Conservation (phyloP, 2,329 filamentous ascomycete species). For the Claviceps sp. region DNA sequence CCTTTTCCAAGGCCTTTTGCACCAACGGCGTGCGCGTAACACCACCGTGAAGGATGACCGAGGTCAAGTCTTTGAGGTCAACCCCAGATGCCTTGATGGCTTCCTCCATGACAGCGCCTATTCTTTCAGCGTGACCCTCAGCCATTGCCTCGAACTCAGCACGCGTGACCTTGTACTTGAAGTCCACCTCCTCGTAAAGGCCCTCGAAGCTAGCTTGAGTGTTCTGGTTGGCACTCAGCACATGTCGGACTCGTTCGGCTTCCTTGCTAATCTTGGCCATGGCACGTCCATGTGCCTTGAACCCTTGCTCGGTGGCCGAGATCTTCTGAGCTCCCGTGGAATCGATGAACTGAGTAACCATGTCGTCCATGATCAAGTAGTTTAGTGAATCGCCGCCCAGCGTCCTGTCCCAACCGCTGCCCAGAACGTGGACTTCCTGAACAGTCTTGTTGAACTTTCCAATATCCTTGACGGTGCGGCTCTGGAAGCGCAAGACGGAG, state of each 20-base stretch:
- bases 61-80: constrained; percentile 64
- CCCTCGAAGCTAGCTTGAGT: constrained; percentile 73
- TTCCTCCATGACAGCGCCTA: constrained; percentile 55
- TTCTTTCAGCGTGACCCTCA: constrained; percentile 51
- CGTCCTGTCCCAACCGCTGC: constrained; percentile 75
- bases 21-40: constrained; percentile 86
- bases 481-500: constrained; percentile 80
- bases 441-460: constrained; percentile 93
- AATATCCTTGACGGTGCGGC: constrained; percentile 75
- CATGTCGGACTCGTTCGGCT: constrained; percentile 71
- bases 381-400: constrained; percentile 87
- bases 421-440: constrained; percentile 84
- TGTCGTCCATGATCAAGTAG: constrained; percentile 75
- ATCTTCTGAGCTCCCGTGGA: constrained; percentile 53
- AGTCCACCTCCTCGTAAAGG: constrained; percentile 82
- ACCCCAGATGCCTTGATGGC: constrained; percentile 64
- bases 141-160: constrained; percentile 71
- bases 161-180: constrained; percentile 78
- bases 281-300: constrained; percentile 67
- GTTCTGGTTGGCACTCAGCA: constrained; percentile 85
- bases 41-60: constrained; percentile 86
- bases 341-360: constrained; percentile 66
- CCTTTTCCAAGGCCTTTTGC: constrained; percentile 70
- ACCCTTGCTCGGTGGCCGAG: constrained; percentile 45
- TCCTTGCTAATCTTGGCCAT: constrained; percentile 90